Conservation (phyloP, 2,329 filamentous ascomycete genomes). For the Graphilbum ipis-grandicollis region DNA sequence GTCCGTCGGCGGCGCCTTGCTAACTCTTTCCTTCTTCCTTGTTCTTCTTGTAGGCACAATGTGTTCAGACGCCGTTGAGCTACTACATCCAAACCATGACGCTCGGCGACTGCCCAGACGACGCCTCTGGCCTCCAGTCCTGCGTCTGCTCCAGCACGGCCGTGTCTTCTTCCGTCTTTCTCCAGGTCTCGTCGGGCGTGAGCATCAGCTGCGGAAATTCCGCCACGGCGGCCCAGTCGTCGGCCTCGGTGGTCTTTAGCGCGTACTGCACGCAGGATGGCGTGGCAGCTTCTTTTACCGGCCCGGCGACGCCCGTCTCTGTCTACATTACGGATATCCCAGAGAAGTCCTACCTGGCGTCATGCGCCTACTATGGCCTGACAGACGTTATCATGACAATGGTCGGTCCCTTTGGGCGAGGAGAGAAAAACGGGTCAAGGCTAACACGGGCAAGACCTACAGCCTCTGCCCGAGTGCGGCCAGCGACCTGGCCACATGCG, state of each 20-base stretch:
- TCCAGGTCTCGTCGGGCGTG: constrained; percentile 21
- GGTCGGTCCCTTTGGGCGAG: too few relatives aligned
- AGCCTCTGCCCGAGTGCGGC: constrained; percentile 13
- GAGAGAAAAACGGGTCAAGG: too few relatives aligned
- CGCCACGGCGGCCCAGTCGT: constrained; percentile 29
- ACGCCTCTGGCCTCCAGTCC: constrained; percentile 26
- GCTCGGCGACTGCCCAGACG: constrained; percentile 23
- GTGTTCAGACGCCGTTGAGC: constrained; percentile 26
- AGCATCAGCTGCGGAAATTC: constrained; percentile 25
- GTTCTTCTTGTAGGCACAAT: constrained; percentile 24
- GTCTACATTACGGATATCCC: constrained; percentile 35
- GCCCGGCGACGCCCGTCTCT: constrained; percentile 23
- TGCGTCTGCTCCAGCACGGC: constrained; percentile 34
- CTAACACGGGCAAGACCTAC: constrained; percentile 11
- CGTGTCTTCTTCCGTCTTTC: constrained; percentile 20
- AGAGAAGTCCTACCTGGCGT: constrained; percentile 22
- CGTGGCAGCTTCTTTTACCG: constrained; percentile 13
- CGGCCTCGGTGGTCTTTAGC: constrained; percentile 24
- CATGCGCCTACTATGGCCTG: constrained; percentile 23
- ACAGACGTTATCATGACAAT: constrained; percentile 21
- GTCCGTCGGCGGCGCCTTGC: not conserved
- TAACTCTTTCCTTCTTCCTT: too few relatives aligned
- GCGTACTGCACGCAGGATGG: constrained; percentile 30
- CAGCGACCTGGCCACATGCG: constrained; percentile 26
- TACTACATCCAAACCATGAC: constrained; percentile 26